A percentile compares a stretch with the other conserved stretches of the same genome.
phyloP scores from a whole-genome alignment of 2,329 filamentous ascomycete species.

The Paecilomyces formosus region DNA sequence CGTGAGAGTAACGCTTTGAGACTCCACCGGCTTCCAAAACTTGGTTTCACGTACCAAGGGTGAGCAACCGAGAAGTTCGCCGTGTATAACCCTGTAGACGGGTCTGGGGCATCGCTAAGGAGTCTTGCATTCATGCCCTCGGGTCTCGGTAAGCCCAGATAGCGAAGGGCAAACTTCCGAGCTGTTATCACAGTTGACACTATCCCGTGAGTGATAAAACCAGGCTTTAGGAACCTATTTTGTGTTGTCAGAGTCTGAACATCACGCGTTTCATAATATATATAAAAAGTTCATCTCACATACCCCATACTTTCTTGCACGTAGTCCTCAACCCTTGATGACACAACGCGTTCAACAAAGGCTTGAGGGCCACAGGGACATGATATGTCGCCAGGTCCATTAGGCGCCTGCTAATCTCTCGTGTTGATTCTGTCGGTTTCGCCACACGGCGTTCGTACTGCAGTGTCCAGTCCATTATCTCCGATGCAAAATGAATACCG shows the following conservation, averaged over 20 bases:
- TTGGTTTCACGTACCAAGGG: conserved; percentile 17
- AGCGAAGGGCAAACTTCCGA: conserved; percentile 2
- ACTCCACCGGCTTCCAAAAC: conserved; percentile 9
- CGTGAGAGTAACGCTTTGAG: conserved; percentile 7
- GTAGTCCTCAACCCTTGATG: conserved; percentile 3
- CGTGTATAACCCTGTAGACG: conserved; percentile 2
- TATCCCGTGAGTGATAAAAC: background rate
- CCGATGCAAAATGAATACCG: conserved; percentile 15
- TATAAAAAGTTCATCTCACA: too few relatives aligned
- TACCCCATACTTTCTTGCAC: conserved; percentile 4
- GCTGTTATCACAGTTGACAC: background rate
- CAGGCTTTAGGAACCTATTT: background rate
- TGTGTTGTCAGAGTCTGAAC: background rate
- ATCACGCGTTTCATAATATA: background rate
- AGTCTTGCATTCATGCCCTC: conserved; percentile 2
- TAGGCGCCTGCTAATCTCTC: background rate
- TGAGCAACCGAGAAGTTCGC: conserved; percentile 7
- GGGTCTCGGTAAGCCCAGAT: conserved; percentile 5
- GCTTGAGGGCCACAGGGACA: background rate
- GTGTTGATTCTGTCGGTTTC: conserved; percentile 4
- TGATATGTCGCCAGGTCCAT: background rate
- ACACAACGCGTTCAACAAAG: conserved; percentile 2
- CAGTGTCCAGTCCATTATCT: conserved; percentile 5
- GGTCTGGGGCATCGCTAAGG: conserved; percentile 4
- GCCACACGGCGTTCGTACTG: conserved; percentile 2